Base-by-base conservation (phyloP, 331 rosid species). In the Acacia pycnantha region DNA sequence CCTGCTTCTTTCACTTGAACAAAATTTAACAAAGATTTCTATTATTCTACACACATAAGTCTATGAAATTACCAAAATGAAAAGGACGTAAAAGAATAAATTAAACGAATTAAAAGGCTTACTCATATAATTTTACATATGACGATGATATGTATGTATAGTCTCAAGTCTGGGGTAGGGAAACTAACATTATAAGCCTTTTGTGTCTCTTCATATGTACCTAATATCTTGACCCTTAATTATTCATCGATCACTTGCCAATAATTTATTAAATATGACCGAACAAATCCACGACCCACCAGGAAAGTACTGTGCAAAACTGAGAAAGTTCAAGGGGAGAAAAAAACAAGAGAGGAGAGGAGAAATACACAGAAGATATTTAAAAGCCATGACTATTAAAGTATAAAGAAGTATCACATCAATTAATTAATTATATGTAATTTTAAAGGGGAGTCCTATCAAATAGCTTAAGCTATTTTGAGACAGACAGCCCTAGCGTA, bases 161-260 rank as follows among this genome's bases (percentile, higher is more conserved):
- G 46, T 70, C 48, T 75, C 11, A 79, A 90, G 97, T 93, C 94
- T 79, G 71, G 82, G 93, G 86, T 91, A 86, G 94, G 91, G 82
- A 86, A 91, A 74, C 97, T 84, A 93, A 89, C 90, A 84, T 81
- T 77, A 81, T 75, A 86, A 86, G 86, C 81, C 82, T 86, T 87
- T 90, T 77, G 61, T 77, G 78, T 74, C 41, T 82, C 85, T 76
- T 11, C 4, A 22, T 22, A 58, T 19, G 82, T 79, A 90, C 97
- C 97, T 91, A 93, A 93, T 91, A 41, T 90, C 22, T 91, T 90
- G 94, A 91, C 87, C 82, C 77, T 44, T 85, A 6, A 19, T 53
- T 10, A 93, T 91, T 79, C 85, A 88, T 77, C n/a, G n/a, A n/a
- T n/a, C 85, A 88, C 92, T 86, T 86, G 86, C 94, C 89, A 82